A percentile compares a stretch with the other conserved stretches of the same genome.
Conservation (phyloP, 169 alveolate species). For the Amoebophrya sp. region DNA sequence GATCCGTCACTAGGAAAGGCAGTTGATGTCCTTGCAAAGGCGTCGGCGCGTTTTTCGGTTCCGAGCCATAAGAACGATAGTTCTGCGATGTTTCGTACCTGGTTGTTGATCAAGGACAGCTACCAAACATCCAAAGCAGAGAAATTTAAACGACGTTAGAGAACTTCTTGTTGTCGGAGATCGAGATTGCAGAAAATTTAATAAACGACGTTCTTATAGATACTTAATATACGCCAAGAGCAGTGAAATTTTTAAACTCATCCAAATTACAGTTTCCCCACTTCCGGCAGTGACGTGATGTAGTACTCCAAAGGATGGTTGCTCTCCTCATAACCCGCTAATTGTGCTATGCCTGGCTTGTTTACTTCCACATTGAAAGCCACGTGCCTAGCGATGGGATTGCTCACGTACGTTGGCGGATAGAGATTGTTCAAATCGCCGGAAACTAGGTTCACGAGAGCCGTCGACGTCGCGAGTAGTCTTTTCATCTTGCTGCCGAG, state of each 20-base stretch:
- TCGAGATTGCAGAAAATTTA: too few species aligned
- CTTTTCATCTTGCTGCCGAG: too few species aligned
- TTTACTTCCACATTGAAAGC: background rate
- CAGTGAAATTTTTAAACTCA: too few species aligned
- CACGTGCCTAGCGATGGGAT: slow-evolving; percentile 22
- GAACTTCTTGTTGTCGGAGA: too few species aligned
- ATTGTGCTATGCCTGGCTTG: background rate
- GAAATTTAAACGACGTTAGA: too few species aligned
- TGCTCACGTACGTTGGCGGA: background rate
- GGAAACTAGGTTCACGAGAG: too few species aligned
- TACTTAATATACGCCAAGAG: too few species aligned
- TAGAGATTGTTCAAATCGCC: background rate
- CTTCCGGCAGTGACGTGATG: slow-evolving; percentile 22
- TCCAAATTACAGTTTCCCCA: background rate
- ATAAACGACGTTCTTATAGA: too few species aligned
- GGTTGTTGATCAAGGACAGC: too few species aligned
- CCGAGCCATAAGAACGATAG: background rate
- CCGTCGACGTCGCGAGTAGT: too few species aligned
- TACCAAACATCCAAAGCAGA: too few species aligned
- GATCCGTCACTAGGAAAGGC: slow-evolving; percentile 1
- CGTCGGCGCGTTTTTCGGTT: background rate
- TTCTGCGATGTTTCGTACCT: background rate
- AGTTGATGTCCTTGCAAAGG: background rate
- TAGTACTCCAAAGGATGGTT: background rate
- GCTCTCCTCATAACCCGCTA: background rate